Base-by-base conservation (phyloP, 768 basidiomycete species). In the Tubosaeta sp. region DNA sequence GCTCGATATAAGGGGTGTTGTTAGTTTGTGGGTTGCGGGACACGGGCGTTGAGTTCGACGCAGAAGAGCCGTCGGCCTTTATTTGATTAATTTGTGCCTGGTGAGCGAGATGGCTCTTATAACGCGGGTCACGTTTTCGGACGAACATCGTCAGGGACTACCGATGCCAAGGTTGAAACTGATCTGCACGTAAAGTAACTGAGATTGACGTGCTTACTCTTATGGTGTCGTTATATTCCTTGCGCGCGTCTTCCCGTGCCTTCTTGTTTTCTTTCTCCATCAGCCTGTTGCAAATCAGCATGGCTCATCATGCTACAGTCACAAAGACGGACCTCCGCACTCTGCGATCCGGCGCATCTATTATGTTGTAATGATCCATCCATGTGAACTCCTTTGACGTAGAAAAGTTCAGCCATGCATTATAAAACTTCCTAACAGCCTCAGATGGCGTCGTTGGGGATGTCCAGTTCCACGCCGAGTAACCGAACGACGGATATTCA, bases 221-320 rank as follows among this genome's bases (percentile, higher is more conserved):
- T 25, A 99, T 77, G 5, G 86, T 86, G 35, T 97, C 94, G 61
- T 93, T 97, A 69, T 95, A 98, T 53, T 98, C 94, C 62, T 81
- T 81, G 34, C 87, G 79, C 6, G 87, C 87, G 34, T 92, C 87
- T 25, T 96, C 92, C 13, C 94, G 79, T 3, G 83, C 82, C 64
- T 94, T 94, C 69, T 89, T 91, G 69, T 99, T 98, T 57, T 97
- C 96, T 60, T 85, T 90, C 65, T 98, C 96, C 88, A 98, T 94
- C 41, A 92, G 62, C 59, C 90, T 91, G 30, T 13, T 27, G 31
- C 7, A 38, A 18, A 40, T 59, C 25, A 49, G 38, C 13, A n/a
- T 43, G 21, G 11, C 3, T 24, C 30, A 31, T 16, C 16, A 22
- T 25, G 34, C 34, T 18, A 41, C 19, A 30, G 18, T 24, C 32